These are phyloP conservation scores for Trichoderma atrobrunneum DNA, from an alignment of 2,329 filamentous ascomycete genomes.

Conservation along the genomic window DNA sequence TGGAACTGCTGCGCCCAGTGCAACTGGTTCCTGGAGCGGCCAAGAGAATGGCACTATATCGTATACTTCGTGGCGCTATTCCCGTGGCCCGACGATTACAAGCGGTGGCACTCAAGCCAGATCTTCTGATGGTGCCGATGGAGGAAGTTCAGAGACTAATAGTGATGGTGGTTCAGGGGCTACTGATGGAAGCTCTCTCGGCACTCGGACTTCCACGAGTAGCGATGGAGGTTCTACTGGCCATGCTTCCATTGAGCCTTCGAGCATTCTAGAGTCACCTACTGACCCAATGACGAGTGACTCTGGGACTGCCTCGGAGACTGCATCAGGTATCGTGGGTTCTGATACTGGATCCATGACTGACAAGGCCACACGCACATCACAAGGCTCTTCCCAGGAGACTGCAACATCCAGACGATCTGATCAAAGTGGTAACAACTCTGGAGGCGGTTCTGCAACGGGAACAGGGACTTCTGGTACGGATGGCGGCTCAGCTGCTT, in stretches of 20 bases:
- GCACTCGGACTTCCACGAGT: background rate
- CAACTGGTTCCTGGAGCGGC: background rate
- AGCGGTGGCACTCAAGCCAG: background rate
- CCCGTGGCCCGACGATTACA: background rate
- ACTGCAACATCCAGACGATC: background rate
- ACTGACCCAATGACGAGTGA: background rate
- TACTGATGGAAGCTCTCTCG: background rate
- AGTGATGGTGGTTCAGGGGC: background rate
- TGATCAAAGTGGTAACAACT: background rate
- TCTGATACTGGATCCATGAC: constrained; percentile 19
- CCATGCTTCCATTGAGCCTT: background rate
- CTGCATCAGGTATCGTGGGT: background rate
- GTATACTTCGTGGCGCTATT: constrained; percentile 2
- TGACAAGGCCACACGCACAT: background rate
- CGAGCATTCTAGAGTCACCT: background rate
- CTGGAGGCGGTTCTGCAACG: background rate
- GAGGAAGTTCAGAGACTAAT: background rate
- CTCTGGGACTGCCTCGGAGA: background rate
- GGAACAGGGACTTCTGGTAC: background rate
- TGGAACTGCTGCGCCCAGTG: background rate
- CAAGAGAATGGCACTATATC: background rate
- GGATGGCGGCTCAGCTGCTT: background rate
- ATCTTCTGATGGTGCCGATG: background rate
- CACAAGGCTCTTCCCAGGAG: background rate
- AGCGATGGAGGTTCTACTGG: background rate